phyloP scores from a whole-genome alignment of 2,329 filamentous ascomycete genomes.

The Epichloe sibirici region DNA sequence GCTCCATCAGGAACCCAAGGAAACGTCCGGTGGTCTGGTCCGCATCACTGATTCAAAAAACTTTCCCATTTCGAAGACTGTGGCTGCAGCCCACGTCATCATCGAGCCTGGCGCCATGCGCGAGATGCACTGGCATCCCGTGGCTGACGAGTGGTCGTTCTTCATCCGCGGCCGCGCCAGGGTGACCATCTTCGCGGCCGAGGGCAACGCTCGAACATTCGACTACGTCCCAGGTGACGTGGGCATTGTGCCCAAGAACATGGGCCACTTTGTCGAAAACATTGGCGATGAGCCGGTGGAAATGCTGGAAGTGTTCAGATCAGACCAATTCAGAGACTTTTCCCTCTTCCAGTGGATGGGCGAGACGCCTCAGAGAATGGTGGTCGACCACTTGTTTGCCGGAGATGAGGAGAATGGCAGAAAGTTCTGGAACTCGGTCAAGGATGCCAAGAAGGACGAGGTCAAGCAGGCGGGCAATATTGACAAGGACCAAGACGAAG shows the following conservation, averaged over 20 bases:
- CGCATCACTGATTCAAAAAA: conserved; percentile 66
- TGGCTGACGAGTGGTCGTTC: conserved; percentile 71
- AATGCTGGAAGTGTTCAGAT: conserved; percentile 64
- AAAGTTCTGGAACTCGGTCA: conserved; percentile 49
- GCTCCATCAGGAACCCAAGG: conserved; percentile 54
- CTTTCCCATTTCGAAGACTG: conserved; percentile 60
- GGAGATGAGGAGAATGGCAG: conserved; percentile 47
- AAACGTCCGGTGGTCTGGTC: conserved; percentile 56
- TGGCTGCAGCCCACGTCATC: conserved; percentile 59
- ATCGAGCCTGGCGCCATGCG: conserved; percentile 61
- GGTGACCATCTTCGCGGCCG: conserved; percentile 61
- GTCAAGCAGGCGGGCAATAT: conserved; percentile 17
- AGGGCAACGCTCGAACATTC: conserved; percentile 59
- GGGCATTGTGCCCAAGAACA: conserved; percentile 63
- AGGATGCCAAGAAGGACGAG: conserved; percentile 48
- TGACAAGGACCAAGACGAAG: neutral
- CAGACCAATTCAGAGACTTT: conserved; percentile 61
- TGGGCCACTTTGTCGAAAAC: conserved; percentile 75
- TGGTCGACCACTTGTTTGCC: conserved; percentile 53
- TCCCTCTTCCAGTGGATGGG: conserved; percentile 66
- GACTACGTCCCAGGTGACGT: conserved; percentile 66
- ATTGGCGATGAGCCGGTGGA: conserved; percentile 64
- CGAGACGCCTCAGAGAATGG: conserved; percentile 54
- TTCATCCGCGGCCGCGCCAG: conserved; percentile 62
- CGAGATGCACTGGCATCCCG: conserved; percentile 77